Evolutionary conservation across 2,329 filamentous ascomycete species (phyloP), one percentile per base, ranked within the genome.

Genomic region (Paraconiothyrium sp.): DNA sequence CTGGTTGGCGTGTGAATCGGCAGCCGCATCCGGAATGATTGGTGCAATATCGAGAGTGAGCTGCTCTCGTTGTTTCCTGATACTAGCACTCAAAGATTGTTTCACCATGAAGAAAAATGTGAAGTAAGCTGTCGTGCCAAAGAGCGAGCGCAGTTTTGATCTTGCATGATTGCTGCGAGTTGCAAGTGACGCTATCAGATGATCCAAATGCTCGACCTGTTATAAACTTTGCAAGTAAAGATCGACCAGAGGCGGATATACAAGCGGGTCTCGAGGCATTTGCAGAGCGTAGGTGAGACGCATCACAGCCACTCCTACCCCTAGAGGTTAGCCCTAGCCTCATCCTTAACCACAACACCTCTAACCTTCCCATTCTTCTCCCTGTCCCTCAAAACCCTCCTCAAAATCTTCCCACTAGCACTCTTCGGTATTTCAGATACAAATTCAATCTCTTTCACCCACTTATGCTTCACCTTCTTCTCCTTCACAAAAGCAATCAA

Each of bases 401-500:
- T 73, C 66, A 84, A 57, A 48, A 84, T 84, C 76, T 84, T 84
- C 1, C 82, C 82, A 44, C 76, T 79, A 0, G 78, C 76, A 44
- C 77, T 80, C 76, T 84, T 84, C 1, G 82, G 82, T 30, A 84
- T 82, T 65, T 81, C 80, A 20, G 78, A 75, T 9, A 81, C 76
- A 57, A 84, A 83, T 49, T 80, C 79, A 4, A 83, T 78, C 54
- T 82, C 82, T 60, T 80, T 75, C 4, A 84, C 64, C 68, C 79
- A 79, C 72, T 84, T 84, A 62, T 84, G 80, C 57, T 78, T 76
- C 2, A 82, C 80, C 49, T 84, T 83, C 65, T 80, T 82, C 59
- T 75, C 76, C 51, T 76, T 77, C 10, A 83, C 75, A 74, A 79
- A 83, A 2, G 69, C 70, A 13, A 82, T 74, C 54, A 84, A 78